Evolutionary conservation across 768 basidiomycete genomes (phyloP).

Genomic region (Boletus vermiculosoides): DNA sequence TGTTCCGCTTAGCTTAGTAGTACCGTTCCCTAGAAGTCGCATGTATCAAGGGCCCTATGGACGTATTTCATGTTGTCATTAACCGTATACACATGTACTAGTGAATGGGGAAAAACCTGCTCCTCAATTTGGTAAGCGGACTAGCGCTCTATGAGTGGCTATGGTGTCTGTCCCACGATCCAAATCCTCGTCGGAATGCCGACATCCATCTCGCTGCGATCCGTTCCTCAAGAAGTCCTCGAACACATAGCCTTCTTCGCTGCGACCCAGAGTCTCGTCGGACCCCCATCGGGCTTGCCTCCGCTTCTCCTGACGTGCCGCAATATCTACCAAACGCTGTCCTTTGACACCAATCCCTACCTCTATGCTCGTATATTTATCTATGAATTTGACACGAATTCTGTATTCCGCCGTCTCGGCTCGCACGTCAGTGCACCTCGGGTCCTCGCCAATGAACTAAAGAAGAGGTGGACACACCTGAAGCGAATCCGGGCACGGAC

Average conservation of each 20-base stretch:
- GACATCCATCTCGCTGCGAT: conserved; percentile 35
- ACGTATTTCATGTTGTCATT: not conserved
- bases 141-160: not conserved
- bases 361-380: conserved; percentile 73
- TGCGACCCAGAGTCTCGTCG: conserved; percentile 49
- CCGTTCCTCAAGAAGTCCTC: conserved; percentile 73
- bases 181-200: conserved; percentile 11
- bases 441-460: conserved; percentile 60
- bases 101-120: not conserved
- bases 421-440: conserved; percentile 37
- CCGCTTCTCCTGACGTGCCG: conserved; percentile 54
- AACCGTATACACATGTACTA: not conserved
- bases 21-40: not conserved
- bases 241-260: conserved; percentile 74
- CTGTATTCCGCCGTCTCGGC: conserved; percentile 51
- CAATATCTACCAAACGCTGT: conserved; percentile 48
- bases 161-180: not conserved
- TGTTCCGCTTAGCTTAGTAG: not conserved
- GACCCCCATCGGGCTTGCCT: conserved; percentile 60
- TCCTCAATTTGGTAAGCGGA: conserved; percentile 9
- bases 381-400: conserved; percentile 61
- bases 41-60: conserved; percentile 6
- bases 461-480: conserved; percentile 56
- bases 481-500: conserved; percentile 50
- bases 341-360: conserved; percentile 54